phyloP scores from a whole-genome alignment of 1,284 basidiomycete genomes.

The Ganoderma multipileum region DNA sequence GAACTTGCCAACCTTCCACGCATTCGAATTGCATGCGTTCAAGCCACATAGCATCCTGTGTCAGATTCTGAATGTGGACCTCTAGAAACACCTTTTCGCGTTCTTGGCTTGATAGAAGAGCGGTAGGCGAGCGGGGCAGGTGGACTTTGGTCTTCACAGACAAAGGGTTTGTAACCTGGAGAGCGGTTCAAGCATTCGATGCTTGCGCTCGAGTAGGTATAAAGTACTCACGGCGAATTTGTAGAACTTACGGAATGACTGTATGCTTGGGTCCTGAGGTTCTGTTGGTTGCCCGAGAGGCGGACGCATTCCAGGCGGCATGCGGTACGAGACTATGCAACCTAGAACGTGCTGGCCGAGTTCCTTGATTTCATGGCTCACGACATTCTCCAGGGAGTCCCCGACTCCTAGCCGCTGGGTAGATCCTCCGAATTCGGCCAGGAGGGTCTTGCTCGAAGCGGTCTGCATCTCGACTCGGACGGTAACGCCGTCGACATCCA shows the following conservation, averaged over 20 bases:
- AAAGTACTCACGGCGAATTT: slow-evolving; percentile 78
- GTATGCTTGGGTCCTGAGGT: slow-evolving; percentile 61
- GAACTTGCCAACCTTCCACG: slow-evolving; percentile 70
- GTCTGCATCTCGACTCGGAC: slow-evolving; percentile 83
- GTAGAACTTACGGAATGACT: slow-evolving; percentile 87
- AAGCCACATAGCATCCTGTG: slow-evolving; percentile 78
- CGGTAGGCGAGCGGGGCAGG: slow-evolving; percentile 72
- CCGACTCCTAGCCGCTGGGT: slow-evolving; percentile 53
- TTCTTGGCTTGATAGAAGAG: slow-evolving; percentile 63
- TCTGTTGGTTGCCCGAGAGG: slow-evolving; percentile 53
- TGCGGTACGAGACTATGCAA: slow-evolving; percentile 75
- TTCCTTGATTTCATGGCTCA: slow-evolving; percentile 84
- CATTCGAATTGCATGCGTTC: slow-evolving; percentile 79
- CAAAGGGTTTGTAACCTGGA: slow-evolving; percentile 71
- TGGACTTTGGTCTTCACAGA: slow-evolving; percentile 93
- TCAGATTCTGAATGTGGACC: slow-evolving; percentile 87
- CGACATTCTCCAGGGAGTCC: slow-evolving; percentile 68
- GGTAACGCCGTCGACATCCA: slow-evolving; percentile 63
- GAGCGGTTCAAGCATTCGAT: neutral
- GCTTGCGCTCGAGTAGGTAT: neutral
- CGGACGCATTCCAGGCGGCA: slow-evolving; percentile 62
- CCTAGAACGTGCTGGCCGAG: slow-evolving; percentile 83
- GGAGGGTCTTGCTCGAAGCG: slow-evolving; percentile 61
- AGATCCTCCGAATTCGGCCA: slow-evolving; percentile 69
- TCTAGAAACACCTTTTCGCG: slow-evolving; percentile 87